phyloP scores from a whole-genome alignment of 2,329 filamentous ascomycete species.

The Arthroderma sp. region DNA sequence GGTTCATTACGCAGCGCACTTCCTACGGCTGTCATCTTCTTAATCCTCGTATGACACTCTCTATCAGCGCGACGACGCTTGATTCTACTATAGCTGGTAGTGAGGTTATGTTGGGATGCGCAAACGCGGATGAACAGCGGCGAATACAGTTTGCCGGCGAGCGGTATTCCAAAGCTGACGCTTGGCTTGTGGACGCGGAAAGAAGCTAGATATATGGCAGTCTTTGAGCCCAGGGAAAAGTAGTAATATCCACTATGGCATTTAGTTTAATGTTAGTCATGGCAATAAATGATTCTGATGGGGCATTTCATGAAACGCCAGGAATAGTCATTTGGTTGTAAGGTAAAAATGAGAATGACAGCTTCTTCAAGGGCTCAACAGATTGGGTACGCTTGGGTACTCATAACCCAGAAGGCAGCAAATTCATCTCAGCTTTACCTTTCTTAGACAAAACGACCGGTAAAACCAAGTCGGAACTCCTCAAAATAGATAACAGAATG shows the following conservation, averaged over 20 bases:
- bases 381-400: constrained; percentile 7
- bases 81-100: constrained; percentile 31
- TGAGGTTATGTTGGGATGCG: constrained; percentile 35
- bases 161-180: constrained; percentile 1
- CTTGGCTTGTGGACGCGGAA: constrained; percentile 2
- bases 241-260: neutral
- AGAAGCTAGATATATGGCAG: constrained; percentile 14
- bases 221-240: constrained; percentile 6
- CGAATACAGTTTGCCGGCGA: constrained; percentile 54
- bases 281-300: too few relatives aligned
- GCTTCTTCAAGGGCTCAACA: constrained; percentile 9
- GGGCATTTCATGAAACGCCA: too few relatives aligned
- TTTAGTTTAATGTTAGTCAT: too few relatives aligned
- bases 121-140: constrained; percentile 52
- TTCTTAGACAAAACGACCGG: constrained; percentile 11
- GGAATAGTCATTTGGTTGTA: neutral
- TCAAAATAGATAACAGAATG: neutral
- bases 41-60: constrained; percentile 13
- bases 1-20: constrained; percentile 30
- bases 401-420: constrained; percentile 13
- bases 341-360: constrained; percentile 9
- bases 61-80: constrained; percentile 30
- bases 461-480: neutral
- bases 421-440: constrained; percentile 26
- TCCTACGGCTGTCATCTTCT: constrained; percentile 27